These are phyloP conservation scores for Hymenotorrendiella dingleyae DNA, from an alignment of 2,329 filamentous ascomycete species.

Conservation along the genomic window DNA sequence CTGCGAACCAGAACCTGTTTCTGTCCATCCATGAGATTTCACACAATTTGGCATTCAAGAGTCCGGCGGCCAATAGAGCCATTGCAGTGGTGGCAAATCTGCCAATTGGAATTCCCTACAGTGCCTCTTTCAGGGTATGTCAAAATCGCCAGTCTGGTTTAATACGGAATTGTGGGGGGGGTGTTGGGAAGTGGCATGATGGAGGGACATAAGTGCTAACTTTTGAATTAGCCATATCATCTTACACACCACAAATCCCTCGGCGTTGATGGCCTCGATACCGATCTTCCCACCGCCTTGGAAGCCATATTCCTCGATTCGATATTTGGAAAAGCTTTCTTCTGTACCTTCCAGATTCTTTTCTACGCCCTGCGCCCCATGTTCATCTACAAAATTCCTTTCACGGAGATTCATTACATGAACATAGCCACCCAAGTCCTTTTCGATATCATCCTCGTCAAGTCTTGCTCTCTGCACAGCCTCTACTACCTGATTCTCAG, in stretches of 20 bases:
- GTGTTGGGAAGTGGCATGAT: neutral
- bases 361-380: constrained; percentile 97
- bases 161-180: neutral
- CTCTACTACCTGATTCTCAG: constrained; percentile 80
- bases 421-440: constrained; percentile 72
- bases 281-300: constrained; percentile 85
- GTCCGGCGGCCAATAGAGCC: constrained; percentile 70
- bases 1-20: constrained; percentile 97
- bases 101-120: constrained; percentile 93
- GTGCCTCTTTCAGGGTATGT: constrained; percentile 82
- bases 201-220: constrained; percentile 15
- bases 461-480: constrained; percentile 53
- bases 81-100: constrained; percentile 92
- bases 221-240: constrained; percentile 69
- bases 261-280: constrained; percentile 91
- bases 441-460: constrained; percentile 70
- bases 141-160: too few relatives aligned
- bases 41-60: constrained; percentile 91
- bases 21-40: constrained; percentile 98
- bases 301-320: constrained; percentile 94
- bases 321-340: constrained; percentile 93
- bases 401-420: constrained; percentile 77
- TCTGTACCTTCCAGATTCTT: constrained; percentile 98
- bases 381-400: constrained; percentile 82
- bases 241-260: constrained; percentile 98